These are phyloP conservation scores for Erysimum cheiranthoides DNA, from an alignment of 345 rosid genomes.

Conservation along the genomic window DNA sequence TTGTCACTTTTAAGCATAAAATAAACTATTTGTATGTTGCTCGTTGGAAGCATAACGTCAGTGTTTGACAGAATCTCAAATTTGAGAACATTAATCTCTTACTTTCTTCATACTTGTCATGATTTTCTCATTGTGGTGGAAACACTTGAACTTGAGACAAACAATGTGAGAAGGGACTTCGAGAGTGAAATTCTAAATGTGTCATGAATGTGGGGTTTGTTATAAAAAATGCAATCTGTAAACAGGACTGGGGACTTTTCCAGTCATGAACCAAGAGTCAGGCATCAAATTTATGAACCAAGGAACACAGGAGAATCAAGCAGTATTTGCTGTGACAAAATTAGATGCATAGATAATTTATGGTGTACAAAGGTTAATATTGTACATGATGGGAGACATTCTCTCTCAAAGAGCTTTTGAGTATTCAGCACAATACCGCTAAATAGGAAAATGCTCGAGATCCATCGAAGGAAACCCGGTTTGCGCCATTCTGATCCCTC, in stretches of 20 bases:
- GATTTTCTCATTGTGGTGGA: not conserved
- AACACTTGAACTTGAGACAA: not conserved
- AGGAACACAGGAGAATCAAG: not conserved
- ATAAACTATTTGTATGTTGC: constrained; percentile 21
- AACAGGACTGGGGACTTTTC: not conserved
- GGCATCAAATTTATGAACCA: not conserved
- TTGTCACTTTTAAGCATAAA: constrained; percentile 16
- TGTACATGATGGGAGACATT: constrained; percentile 36
- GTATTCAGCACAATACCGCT: constrained; percentile 29
- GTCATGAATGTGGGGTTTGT: not conserved
- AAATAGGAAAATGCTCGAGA: constrained; percentile 75
- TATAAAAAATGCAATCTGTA: not conserved
- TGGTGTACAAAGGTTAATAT: constrained; percentile 26
- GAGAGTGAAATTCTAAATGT: not conserved
- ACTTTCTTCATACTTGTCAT: not conserved
- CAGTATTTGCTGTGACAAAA: constrained; percentile 22
- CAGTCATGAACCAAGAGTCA: too few species aligned
- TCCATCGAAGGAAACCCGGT: constrained; percentile 74
- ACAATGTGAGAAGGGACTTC: not conserved
- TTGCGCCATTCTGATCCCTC: constrained; percentile 69
- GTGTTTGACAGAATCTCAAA: not conserved
- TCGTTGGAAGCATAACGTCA: constrained; percentile 20
- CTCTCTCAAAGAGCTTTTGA: constrained; percentile 39
- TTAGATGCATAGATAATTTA: constrained; percentile 9
- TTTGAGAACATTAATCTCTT: not conserved